A percentile compares a stretch with the other conserved stretches of the same genome.
Evolutionary conservation across 768 basidiomycete genomes (phyloP).

Genomic region (Phlebiopsis gigantea): DNA sequence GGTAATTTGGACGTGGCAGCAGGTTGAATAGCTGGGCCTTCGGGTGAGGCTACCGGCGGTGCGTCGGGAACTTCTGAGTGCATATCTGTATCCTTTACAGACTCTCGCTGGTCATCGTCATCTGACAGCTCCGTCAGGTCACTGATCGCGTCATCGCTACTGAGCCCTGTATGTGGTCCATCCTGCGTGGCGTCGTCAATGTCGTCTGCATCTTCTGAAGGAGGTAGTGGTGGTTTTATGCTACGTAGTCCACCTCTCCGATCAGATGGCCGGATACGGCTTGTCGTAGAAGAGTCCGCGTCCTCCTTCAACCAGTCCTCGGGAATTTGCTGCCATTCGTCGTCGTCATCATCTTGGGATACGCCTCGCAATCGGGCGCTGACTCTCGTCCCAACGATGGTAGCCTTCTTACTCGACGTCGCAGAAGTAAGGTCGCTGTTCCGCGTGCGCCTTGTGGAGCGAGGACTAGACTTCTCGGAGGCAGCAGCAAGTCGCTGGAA

Average conservation of each 20-base stretch:
- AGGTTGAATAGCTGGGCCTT: not conserved
- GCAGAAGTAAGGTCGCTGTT: not conserved
- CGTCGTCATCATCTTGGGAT: slow-evolving; percentile 39
- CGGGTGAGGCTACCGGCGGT: not conserved
- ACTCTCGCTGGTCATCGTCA: slow-evolving; percentile 23
- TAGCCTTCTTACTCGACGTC: not conserved
- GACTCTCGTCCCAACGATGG: slow-evolving; percentile 48
- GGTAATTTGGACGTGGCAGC: too few relatives aligned
- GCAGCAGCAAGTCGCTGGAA: slow-evolving; percentile 47
- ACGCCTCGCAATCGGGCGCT: slow-evolving; percentile 61
- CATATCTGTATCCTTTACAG: slow-evolving; percentile 15
- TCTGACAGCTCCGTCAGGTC: slow-evolving; percentile 74
- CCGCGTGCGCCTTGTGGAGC: slow-evolving; percentile 17
- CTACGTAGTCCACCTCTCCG: not conserved
- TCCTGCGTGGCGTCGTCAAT: slow-evolving; percentile 13
- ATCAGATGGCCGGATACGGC: not conserved
- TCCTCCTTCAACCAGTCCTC: slow-evolving; percentile 56
- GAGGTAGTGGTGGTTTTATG: slow-evolving; percentile 14
- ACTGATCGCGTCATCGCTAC: slow-evolving; percentile 62
- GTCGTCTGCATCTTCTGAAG: slow-evolving; percentile 14
- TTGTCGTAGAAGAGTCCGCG: not conserved
- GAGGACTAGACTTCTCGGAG: slow-evolving; percentile 4
- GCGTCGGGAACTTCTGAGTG: not conserved
- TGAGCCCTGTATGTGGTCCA: slow-evolving; percentile 46
- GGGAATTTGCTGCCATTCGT: slow-evolving; percentile 76